phyloP scores from a whole-genome alignment of 257 asterid genomes.

The Ophiorrhiza pumila region DNA sequence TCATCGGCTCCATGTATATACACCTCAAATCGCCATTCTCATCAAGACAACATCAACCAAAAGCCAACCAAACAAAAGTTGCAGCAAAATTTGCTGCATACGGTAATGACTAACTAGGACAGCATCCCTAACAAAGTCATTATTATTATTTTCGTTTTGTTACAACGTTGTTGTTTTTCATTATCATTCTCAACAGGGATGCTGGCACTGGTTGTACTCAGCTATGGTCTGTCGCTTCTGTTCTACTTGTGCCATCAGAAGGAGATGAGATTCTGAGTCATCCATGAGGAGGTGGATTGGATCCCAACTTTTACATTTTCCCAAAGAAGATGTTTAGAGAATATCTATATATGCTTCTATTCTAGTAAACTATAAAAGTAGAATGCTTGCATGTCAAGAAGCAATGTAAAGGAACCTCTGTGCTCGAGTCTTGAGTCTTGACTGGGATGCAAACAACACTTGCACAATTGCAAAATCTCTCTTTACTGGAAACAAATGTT shows the following conservation, averaged over 20 bases:
- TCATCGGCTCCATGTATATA: conserved; percentile 49
- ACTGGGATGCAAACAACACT: background rate
- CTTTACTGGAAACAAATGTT: background rate
- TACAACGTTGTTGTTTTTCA: background rate
- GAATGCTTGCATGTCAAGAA: background rate
- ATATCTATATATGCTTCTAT: background rate
- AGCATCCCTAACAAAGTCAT: background rate
- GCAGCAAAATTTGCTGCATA: conserved; percentile 2
- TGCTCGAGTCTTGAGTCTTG: too few species aligned
- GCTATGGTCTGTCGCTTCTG: conserved; percentile 22
- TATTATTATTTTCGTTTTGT: background rate
- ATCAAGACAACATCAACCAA: conserved; percentile 17
- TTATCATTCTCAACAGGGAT: conserved; percentile 23
- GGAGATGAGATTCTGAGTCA: conserved; percentile 27
- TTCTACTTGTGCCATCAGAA: conserved; percentile 21
- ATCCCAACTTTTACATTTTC: background rate
- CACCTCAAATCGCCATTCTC: conserved; percentile 23
- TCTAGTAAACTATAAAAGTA: too few species aligned
- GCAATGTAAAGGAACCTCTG: background rate
- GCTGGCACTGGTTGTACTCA: conserved; percentile 25
- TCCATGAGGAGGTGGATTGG: background rate
- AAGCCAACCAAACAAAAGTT: conserved; percentile 16
- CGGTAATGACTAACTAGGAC: conserved; percentile 15
- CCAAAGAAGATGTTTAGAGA: background rate
- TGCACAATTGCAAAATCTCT: background rate